Percentiles rank a stretch among this genome's conserved stretches.
Evolutionary conservation across 164 flowering plant species (phyloP).

Genomic region (Stephania yunnanensis): DNA sequence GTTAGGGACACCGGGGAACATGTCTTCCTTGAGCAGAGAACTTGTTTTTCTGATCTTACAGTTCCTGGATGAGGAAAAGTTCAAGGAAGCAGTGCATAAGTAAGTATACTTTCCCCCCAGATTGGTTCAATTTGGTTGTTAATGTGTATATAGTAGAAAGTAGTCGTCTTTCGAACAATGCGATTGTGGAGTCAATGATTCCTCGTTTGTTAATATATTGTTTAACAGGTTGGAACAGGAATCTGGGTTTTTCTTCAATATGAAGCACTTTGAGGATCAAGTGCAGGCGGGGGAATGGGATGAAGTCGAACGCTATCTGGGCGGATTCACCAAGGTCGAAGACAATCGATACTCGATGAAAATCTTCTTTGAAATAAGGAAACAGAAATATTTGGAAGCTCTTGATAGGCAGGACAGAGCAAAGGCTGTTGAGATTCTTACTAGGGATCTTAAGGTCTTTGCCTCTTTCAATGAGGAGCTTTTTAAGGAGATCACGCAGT

Average conservation of each 20-base stretch:
- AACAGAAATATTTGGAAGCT: conserved; percentile 68
- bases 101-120: conserved; percentile 18
- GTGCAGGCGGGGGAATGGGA: conserved; percentile 72
- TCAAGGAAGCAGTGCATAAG: conserved; percentile 68
- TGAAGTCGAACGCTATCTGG: conserved; percentile 56
- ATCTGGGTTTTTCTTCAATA: conserved; percentile 64
- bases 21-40: conserved; percentile 68
- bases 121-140: neutral
- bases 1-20: conserved; percentile 52
- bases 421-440: conserved; percentile 66
- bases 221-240: conserved; percentile 54
- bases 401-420: conserved; percentile 58
- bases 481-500: conserved; percentile 60
- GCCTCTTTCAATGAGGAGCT: conserved; percentile 67
- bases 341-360: conserved; percentile 63
- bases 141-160: neutral
- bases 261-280: conserved; percentile 63
- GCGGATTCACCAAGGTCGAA: conserved; percentile 61
- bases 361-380: conserved; percentile 58
- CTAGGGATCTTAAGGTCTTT: conserved; percentile 63
- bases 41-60: conserved; percentile 61
- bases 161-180: neutral
- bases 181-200: neutral
- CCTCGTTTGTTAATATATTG: neutral
- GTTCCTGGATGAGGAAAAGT: conserved; percentile 70